Evolutionary conservation across 768 basidiomycete genomes (phyloP), one percentile per base, ranked within the genome.

Genomic region (Chalciporus chontae): DNA sequence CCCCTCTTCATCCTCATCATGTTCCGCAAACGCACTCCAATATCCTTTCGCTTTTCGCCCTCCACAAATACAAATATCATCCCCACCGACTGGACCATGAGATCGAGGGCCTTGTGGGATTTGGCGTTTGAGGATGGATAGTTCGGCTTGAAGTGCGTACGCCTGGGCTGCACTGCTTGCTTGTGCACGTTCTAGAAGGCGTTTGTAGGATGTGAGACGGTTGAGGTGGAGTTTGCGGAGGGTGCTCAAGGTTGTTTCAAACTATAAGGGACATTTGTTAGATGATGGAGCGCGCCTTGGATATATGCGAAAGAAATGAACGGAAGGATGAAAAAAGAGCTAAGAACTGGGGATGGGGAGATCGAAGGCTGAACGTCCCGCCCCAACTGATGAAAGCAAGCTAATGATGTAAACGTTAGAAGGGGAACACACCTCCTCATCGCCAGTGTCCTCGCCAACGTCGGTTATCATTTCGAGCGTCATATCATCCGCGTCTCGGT

Each of bases 141-240:
- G 73, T 61, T 93, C 88, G 2, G 89, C 90, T 67, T 92, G 90
- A 1, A 94, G 71, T 0, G 91, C 90, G 59, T 93, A 90, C 2
- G 92, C 72, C 59, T 93, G 91, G 1, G 89, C 84, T 0, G 90
- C 87, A 1, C 85, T 77, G 8, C 83, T 81, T 2, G 85, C 81
- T 58, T 93, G 91, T 0, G 88, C 78, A 36, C 85, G 84, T 56
- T 93, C 90, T 11, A 93, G 77, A 1, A 93, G 75, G 2, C 90
- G 79, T 61, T 85, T 91, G 68, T 88, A 86, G 50, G 84, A 80
- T 14, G 82, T 75, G 13, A 90, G 77, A 57, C 87, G 87, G 34
- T 64, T 64, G 26, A 70, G 66, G 54, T 81, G 79, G 18, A 77
- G 58, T 15, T 63, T 64, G 9, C 69, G 61, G 31, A 80, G 65